A percentile compares a stretch with the other conserved stretches of the same genome.
Conservation (phyloP, 805 yeast species). For the Candida boleticola region DNA sequence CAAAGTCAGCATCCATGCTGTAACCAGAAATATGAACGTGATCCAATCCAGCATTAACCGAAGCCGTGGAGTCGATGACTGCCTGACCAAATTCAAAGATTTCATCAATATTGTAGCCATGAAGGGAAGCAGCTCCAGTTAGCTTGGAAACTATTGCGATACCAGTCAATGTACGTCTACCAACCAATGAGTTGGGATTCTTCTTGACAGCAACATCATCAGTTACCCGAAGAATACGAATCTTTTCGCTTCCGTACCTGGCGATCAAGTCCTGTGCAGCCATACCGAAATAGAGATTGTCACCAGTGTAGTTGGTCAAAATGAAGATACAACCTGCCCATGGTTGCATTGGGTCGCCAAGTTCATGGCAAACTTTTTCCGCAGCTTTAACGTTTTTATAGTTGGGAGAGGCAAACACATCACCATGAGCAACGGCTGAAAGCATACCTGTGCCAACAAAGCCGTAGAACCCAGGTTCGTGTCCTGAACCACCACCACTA, state of each 20-base stretch:
- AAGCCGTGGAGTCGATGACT: conserved; percentile 25
- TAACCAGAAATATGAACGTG: conserved; percentile 39
- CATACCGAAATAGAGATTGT: conserved; percentile 38
- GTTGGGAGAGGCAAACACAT: conserved; percentile 42
- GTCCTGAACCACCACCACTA: conserved; percentile 45
- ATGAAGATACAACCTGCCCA: conserved; percentile 30
- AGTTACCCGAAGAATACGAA: conserved; percentile 18
- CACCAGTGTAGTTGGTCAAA: conserved; percentile 39
- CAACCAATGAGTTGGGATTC: conserved; percentile 28
- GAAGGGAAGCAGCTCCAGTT: conserved; percentile 29
- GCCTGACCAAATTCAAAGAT: conserved; percentile 25
- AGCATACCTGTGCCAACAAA: conserved; percentile 39
- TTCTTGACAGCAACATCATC: conserved; percentile 37
- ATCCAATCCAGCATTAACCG: conserved; percentile 37
- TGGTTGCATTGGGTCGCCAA: conserved; percentile 22
- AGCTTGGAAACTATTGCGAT: conserved; percentile 27
- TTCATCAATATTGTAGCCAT: conserved; percentile 21
- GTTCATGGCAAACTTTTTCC: conserved; percentile 19
- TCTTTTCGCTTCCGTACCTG: conserved; percentile 26
- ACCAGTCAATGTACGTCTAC: conserved; percentile 37
- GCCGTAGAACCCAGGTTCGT: conserved; percentile 43
- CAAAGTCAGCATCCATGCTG: conserved; percentile 17
- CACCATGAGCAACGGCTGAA: conserved; percentile 40
- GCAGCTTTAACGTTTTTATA: conserved; percentile 37
- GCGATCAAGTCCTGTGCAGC: conserved; percentile 35